Evolutionary conservation across 176 grass and related monocot species (phyloP), one percentile per base, ranked within the genome.

Genomic region (Saccharum officinarum): DNA sequence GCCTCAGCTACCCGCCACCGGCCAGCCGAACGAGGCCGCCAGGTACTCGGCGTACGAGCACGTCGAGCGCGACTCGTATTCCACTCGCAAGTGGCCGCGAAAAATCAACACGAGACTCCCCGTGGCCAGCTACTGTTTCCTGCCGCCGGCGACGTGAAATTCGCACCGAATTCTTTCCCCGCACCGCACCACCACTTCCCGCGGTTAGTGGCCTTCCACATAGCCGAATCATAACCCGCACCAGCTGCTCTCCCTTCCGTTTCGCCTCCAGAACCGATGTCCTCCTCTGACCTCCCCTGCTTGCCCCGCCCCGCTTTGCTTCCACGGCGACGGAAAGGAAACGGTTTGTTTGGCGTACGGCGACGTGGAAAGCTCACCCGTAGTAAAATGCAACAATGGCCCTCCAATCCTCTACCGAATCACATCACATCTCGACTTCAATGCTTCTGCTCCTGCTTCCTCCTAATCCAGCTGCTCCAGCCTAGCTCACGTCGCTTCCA

Each of bases 331-430:
- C n/a, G 70, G 70, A 68, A 68, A 73, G 3, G 46, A 45, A 26
- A 17, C 36, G 22, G 36, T 34, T 70, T 38, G 67, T 26, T 59
- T 17, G 38, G 69, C 47, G 44, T 8, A 44, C 11, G 12, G n/a
- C 78, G 85, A 81, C 71, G 81, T 84, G 85, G 85, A 84, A 87
- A 91, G 89, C 89, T 80, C 85, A 87, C 75, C 85, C 6, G 49
- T 75, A 69, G 6, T 52, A 61, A 9, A 40, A 40, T 40, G 39
- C 39, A 40, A 9, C 6, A 2, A 10, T 10, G 41, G 41, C 49
- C 49, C 16, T 18, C 16, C 49, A 18, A 16, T 39, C 8, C 23
- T 20, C 40, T 59, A 0, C 28, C 62, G 41, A 67, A 67, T 50
- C 28, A 28, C 28, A 1, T 28, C 42, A 34, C 1, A 0, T 42